phyloP scores from a whole-genome alignment of 306 rosid species.

The Quercus glauca region DNA sequence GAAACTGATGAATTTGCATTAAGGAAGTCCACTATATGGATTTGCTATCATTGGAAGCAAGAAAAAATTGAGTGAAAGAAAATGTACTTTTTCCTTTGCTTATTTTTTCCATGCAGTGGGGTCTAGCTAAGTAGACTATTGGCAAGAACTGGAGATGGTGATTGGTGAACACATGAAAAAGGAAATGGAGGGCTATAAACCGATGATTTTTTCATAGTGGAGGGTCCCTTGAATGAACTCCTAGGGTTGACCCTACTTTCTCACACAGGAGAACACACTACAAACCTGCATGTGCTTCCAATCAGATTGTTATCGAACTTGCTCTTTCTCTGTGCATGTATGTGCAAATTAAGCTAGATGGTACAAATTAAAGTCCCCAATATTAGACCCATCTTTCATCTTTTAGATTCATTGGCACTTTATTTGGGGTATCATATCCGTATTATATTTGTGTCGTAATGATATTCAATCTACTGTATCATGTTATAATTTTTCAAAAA shows the following conservation, averaged over 20 bases:
- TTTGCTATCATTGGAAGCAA: background rate
- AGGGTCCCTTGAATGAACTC: background rate
- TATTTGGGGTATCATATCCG: rapidly evolving
- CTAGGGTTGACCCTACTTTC: conserved; percentile 8
- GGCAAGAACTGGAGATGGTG: background rate
- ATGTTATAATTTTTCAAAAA: too few species aligned
- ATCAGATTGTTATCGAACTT: too few species aligned
- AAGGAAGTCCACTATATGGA: background rate
- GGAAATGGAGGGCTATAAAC: background rate
- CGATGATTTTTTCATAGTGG: background rate
- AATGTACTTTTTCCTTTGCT: background rate
- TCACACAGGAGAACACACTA: background rate
- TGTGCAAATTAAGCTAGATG: too few species aligned
- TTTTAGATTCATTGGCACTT: too few species aligned
- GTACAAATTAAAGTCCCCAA: too few species aligned
- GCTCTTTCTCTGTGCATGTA: too few species aligned
- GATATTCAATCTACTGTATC: rapidly evolving
- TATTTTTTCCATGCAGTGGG: background rate
- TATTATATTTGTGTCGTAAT: rapidly evolving
- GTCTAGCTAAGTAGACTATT: background rate
- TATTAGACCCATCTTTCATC: too few species aligned
- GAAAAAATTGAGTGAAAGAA: background rate
- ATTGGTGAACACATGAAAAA: background rate
- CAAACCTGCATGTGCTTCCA: background rate
- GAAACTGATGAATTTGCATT: background rate